Evolutionary conservation across 116 monocot species (phyloP).

Genomic region (Cymodocea nodosa): DNA sequence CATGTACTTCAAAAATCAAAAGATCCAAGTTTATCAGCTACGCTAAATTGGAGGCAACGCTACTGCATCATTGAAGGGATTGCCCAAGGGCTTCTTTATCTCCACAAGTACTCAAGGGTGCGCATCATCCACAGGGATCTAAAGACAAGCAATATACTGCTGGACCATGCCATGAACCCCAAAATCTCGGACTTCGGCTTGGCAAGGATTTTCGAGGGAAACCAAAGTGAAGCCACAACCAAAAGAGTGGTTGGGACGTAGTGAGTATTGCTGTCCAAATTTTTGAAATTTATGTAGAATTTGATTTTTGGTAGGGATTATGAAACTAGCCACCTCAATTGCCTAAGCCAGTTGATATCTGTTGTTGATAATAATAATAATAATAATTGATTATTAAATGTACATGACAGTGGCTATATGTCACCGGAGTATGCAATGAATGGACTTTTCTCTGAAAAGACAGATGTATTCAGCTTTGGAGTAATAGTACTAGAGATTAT

Average conservation of each 20-base stretch:
- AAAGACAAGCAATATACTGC: constrained; percentile 60
- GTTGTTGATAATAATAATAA: too few species aligned
- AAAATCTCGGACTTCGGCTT: constrained; percentile 83
- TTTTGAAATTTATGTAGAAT: background rate
- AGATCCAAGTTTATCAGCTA: constrained; percentile 6
- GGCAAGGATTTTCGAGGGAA: constrained; percentile 49
- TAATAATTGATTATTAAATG: background rate
- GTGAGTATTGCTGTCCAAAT: constrained; percentile 17
- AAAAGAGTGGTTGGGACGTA: constrained; percentile 40
- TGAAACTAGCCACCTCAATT: background rate
- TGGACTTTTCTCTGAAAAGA: constrained; percentile 44
- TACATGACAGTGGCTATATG: constrained; percentile 35
- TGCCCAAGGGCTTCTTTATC: constrained; percentile 60
- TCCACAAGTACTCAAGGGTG: constrained; percentile 66
- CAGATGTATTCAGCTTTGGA: constrained; percentile 49
- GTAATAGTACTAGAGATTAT: constrained; percentile 42
- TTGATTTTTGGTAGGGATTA: too few species aligned
- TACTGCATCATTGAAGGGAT: constrained; percentile 33
- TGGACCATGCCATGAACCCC: constrained; percentile 54
- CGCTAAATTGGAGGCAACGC: constrained; percentile 4
- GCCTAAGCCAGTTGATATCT: too few species aligned
- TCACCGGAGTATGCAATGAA: constrained; percentile 17
- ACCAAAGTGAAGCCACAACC: constrained; percentile 19
- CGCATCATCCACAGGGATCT: constrained; percentile 12
- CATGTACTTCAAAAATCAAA: too few species aligned